Evolutionary conservation across 1,284 basidiomycete genomes (phyloP), one percentile per base, ranked within the genome.

Genomic region (Farysia itapuensis): DNA sequence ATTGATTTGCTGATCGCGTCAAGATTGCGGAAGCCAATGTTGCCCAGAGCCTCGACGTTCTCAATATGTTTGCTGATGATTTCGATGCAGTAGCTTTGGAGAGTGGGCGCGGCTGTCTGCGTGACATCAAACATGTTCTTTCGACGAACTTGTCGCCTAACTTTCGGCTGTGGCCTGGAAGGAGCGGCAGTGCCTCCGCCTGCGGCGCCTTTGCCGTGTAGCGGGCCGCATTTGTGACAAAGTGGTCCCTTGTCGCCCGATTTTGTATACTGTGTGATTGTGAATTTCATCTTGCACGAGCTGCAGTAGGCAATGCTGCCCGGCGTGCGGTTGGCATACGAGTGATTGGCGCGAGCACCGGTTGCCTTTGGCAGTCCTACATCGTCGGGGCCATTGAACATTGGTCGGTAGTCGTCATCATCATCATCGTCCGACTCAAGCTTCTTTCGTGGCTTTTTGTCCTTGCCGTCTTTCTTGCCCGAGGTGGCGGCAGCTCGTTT

Each of bases 31-130:
- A 82, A 70, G 1, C 90, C 89, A 43, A 96, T 88, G 66, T 91
- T 86, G 0, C 92, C 91, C 5, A 97, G 80, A 0, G 88, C 86
- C 56, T 96, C 92, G 13, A 96, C 86, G 56, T 93, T 86, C 50
- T 93, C 84, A 45, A 97, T 95, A 72, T 90, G 84, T 36, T 84
- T 82, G 21, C 87, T 87, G 48, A 97, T 85, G 22, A 96, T 79
- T 87, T 93, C 80, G 35, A 94, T 89, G 68, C 90, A 94, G 15
- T 90, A 66, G 4, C 85, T 83, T 11, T 86, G 86, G 15, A 94
- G 80, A 5, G 82, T 82, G 0, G 85, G 85, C 22, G 89, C 82
- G 3, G 78, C 77, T 30, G 45, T 39, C 12, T 48, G 47, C 26
- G 45, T 11, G 3, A 48, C 58, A 22, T 57, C 57, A 22, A 51